These are phyloP conservation scores for Camptophora hylomeconis DNA, from an alignment of 2,329 filamentous ascomycete species.

Conservation along the genomic window DNA sequence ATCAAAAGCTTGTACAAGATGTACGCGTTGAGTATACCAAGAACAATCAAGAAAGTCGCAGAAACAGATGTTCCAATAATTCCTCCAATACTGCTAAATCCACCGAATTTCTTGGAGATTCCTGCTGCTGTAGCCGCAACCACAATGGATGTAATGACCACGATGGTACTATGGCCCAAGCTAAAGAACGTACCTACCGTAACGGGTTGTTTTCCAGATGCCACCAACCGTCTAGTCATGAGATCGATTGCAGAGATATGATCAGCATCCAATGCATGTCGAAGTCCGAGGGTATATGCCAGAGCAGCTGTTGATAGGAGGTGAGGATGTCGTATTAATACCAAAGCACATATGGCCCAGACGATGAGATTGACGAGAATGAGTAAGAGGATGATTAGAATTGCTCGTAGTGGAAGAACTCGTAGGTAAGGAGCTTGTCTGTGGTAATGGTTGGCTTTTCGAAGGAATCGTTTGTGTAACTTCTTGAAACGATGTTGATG, in stretches of 20 bases:
- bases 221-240: conserved; percentile 81
- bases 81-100: conserved; percentile 66
- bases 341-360: conserved; percentile 45
- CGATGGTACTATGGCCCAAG: conserved; percentile 84
- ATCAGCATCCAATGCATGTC: conserved; percentile 95
- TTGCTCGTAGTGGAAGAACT: conserved; percentile 42
- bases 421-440: conserved; percentile 40
- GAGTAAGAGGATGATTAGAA: conserved; percentile 44
- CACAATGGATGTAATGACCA: conserved; percentile 77
- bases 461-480: conserved; percentile 21
- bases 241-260: conserved; percentile 88
- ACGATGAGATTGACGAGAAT: conserved; percentile 42
- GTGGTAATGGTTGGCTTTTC: conserved; percentile 35
- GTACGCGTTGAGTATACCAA: conserved; percentile 75
- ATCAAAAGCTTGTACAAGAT: conserved; percentile 68
- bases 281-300: conserved; percentile 75
- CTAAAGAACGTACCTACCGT: conserved; percentile 93
- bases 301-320: conserved; percentile 72
- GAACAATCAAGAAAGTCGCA: conserved; percentile 65
- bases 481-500: too few species aligned
- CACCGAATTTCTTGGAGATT: conserved; percentile 65
- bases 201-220: conserved; percentile 70
- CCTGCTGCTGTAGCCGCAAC: conserved; percentile 85
- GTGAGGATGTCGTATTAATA: conserved; percentile 20
- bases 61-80: conserved; percentile 85